A percentile compares a stretch with the other conserved stretches of the same genome.
These are phyloP conservation scores for Cordyceps sp. DNA, from an alignment of 2,329 filamentous ascomycete species.

Conservation along the genomic window DNA sequence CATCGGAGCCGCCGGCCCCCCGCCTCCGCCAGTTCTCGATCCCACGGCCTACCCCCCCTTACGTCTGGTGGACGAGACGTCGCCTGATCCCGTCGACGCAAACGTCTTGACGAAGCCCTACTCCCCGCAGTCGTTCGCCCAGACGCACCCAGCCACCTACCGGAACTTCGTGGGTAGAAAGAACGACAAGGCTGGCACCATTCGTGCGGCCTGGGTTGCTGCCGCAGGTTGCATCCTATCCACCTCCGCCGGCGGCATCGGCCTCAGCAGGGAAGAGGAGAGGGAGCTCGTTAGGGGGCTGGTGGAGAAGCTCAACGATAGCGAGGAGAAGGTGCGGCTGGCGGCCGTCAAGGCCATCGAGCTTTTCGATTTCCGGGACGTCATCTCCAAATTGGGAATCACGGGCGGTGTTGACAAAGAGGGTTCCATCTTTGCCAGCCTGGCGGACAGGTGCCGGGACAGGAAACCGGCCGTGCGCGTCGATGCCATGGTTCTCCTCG, in stretches of 20 bases:
- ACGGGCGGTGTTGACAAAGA: constrained; percentile 59
- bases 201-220: constrained; percentile 75
- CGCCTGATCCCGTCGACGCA: constrained; percentile 27
- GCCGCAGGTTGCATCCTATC: constrained; percentile 71
- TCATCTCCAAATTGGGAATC: constrained; percentile 66
- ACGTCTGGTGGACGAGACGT: constrained; percentile 39
- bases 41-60: constrained; percentile 73
- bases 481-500: constrained; percentile 72
- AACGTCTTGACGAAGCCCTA: constrained; percentile 66
- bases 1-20: constrained; percentile 79
- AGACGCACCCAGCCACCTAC: constrained; percentile 64
- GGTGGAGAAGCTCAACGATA: constrained; percentile 68
- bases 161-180: constrained; percentile 70
- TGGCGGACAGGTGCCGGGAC: constrained; percentile 82
- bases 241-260: constrained; percentile 84
- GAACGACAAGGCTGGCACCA: constrained; percentile 70
- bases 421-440: constrained; percentile 62
- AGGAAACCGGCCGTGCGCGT: constrained; percentile 65
- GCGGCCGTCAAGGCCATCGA: constrained; percentile 78
- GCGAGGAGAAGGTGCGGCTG: constrained; percentile 79
- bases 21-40: constrained; percentile 55
- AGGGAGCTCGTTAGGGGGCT: constrained; percentile 55
- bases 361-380: constrained; percentile 61
- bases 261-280: constrained; percentile 72
- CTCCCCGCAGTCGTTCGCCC: constrained; percentile 78